Evolutionary conservation across 2,329 filamentous ascomycete genomes (phyloP).

Genomic region (Cladosporium sp.): DNA sequence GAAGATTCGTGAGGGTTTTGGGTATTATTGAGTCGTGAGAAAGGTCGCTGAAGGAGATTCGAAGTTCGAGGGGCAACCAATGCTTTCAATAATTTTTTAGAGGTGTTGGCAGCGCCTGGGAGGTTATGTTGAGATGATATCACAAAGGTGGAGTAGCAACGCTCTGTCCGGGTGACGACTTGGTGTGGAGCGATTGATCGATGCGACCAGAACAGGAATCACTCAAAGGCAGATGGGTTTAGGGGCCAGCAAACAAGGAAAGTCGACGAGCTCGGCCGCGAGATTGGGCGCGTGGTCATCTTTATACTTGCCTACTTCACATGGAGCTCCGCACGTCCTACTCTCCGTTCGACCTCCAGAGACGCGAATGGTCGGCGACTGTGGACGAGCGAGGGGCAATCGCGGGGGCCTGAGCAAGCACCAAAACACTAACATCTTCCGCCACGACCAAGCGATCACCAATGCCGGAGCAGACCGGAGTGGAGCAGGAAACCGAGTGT

Average conservation of each 20-base stretch:
- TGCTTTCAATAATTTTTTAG: constrained; percentile 8
- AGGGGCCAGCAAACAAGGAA: neutral
- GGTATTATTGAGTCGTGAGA: neutral
- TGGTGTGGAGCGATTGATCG: constrained; percentile 5
- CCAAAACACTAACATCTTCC: neutral
- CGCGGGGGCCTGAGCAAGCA: neutral
- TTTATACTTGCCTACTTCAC: constrained; percentile 1
- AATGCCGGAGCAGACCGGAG: neutral
- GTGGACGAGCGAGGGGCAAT: neutral
- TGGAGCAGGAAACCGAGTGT: neutral
- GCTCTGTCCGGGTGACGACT: constrained; percentile 11
- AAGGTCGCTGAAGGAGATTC: neutral
- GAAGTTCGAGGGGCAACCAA: neutral
- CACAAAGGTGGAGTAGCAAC: constrained; percentile 13
- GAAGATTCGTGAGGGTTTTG: neutral
- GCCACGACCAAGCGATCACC: no score
- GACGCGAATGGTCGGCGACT: neutral
- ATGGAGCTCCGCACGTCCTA: constrained; percentile 1
- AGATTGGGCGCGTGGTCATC: constrained; percentile 9
- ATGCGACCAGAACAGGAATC: neutral
- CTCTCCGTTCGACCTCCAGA: constrained; percentile 3
- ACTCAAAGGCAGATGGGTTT: neutral
- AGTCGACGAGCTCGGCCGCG: neutral
- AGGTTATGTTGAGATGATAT: constrained; percentile 13
- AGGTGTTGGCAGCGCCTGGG: constrained; percentile 10